phyloP scores from a whole-genome alignment of 2,329 filamentous ascomycete species.

The Geosmithia putterillii region DNA sequence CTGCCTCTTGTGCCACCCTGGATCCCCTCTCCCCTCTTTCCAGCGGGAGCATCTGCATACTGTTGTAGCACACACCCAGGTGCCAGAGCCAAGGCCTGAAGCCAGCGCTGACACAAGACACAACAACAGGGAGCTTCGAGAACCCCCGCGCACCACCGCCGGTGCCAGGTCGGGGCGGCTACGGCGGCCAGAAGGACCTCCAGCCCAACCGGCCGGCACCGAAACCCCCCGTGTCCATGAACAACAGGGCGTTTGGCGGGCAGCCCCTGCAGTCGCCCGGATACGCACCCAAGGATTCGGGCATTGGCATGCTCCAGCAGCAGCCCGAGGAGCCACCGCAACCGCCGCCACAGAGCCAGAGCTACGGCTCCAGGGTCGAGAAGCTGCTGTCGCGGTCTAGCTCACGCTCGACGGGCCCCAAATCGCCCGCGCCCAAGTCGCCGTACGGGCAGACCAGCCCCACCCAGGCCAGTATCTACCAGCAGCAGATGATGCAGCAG shows the following conservation, averaged over 20 bases:
- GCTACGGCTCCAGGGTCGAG: not conserved
- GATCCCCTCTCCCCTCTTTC: not conserved
- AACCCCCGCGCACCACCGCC: constrained; percentile 90
- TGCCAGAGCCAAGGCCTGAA: not conserved
- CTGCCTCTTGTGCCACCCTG: constrained; percentile 15
- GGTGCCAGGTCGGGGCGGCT: constrained; percentile 49
- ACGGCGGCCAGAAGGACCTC: constrained; percentile 36
- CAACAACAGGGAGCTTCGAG: constrained; percentile 67
- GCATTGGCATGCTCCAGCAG: constrained; percentile 47
- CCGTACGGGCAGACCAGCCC: constrained; percentile 32
- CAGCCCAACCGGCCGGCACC: constrained; percentile 79
- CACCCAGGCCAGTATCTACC: constrained; percentile 35
- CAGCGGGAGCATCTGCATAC: not conserved
- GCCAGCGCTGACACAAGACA: not conserved
- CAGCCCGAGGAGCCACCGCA: constrained; percentile 36
- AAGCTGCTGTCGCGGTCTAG: constrained; percentile 45
- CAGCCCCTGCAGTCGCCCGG: constrained; percentile 11
- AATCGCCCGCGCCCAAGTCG: constrained; percentile 11
- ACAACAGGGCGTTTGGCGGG: constrained; percentile 41
- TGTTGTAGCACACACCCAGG: not conserved
- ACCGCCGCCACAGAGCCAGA: not conserved
- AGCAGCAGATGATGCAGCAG: constrained; percentile 58
- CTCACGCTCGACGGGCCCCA: constrained; percentile 43
- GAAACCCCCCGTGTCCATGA: constrained; percentile 61
- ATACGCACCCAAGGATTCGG: constrained; percentile 48